Conservation (phyloP, 768 basidiomycete genomes). For the Guyanaporus albipodus region DNA sequence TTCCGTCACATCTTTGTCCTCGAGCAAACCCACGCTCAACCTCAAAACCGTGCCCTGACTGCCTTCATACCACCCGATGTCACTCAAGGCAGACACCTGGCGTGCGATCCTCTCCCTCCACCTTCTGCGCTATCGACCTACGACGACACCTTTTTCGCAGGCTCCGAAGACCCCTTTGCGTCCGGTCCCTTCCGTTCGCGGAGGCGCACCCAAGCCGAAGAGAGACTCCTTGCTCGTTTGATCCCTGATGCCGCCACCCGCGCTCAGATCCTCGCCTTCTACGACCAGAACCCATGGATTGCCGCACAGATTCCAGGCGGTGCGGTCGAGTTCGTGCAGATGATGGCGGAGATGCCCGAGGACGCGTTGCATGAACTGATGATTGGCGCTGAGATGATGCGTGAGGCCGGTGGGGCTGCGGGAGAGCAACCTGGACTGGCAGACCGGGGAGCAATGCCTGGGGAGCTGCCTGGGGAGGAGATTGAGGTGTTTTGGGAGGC, state of each 20-base stretch:
- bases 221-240: conserved; percentile 49
- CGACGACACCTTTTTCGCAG: conserved; percentile 70
- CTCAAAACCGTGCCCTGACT: conserved; percentile 45
- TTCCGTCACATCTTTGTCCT: conserved; percentile 79
- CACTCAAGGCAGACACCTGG: conserved; percentile 50
- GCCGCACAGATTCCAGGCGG: conserved; percentile 61
- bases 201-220: conserved; percentile 43
- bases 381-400: conserved; percentile 42
- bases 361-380: conserved; percentile 61
- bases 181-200: conserved; percentile 24
- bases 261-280: conserved; percentile 57
- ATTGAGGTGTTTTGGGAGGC: conserved; percentile 21
- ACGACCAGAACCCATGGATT: conserved; percentile 53
- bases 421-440: conserved; percentile 24
- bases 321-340: conserved; percentile 58
- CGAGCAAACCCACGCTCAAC: conserved; percentile 48
- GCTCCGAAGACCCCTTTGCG: conserved; percentile 50
- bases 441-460: conserved; percentile 34
- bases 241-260: conserved; percentile 57
- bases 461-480: conserved; percentile 43
- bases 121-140: conserved; percentile 55
- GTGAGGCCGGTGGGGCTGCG: conserved; percentile 27
- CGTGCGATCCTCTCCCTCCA: conserved; percentile 89
- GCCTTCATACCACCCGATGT: conserved; percentile 67
- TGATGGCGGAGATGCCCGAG: conserved; percentile 49